Percentiles rank a stretch among this genome's conserved stretches.
These are phyloP conservation scores for Pythium insidiosum DNA, from an alignment of 352 stramenopile species.

Conservation along the genomic window DNA sequence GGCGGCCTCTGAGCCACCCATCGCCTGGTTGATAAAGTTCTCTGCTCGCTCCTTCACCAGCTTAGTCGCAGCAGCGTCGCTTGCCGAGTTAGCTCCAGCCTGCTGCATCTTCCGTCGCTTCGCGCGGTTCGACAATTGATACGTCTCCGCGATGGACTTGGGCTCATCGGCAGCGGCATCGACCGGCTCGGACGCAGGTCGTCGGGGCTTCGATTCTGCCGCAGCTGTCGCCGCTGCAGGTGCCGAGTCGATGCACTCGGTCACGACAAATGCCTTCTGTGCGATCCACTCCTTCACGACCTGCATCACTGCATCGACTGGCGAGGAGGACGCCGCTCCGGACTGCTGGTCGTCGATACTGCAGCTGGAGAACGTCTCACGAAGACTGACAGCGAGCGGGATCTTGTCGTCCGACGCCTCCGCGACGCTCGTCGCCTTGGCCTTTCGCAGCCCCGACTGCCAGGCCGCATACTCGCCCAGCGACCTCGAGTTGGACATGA, in stretches of 20 bases:
- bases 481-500: no score
- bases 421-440: not conserved
- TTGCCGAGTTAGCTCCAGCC: no score
- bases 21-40: constrained; percentile 41
- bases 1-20: constrained; percentile 1
- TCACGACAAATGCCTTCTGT: not conserved
- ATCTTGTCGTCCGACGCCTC: no score
- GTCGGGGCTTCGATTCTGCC: not conserved
- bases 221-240: not conserved
- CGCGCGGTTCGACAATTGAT: constrained; percentile 53
- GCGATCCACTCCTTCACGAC: constrained; percentile 9
- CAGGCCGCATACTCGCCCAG: constrained; percentile 51
- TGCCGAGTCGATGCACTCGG: no score
- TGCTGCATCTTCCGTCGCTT: constrained; percentile 57
- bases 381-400: no score
- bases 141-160: constrained; percentile 70
- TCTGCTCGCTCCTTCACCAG: constrained; percentile 31
- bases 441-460: constrained; percentile 49
- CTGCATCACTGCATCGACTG: no score
- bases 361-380: constrained; percentile 4
- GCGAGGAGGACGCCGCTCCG: no score
- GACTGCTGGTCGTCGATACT: no score
- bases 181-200: constrained; percentile 3
- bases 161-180: constrained; percentile 20
- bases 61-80: not conserved